phyloP scores from a whole-genome alignment of 1,284 basidiomycete species.

The Trichosporon inkin region DNA sequence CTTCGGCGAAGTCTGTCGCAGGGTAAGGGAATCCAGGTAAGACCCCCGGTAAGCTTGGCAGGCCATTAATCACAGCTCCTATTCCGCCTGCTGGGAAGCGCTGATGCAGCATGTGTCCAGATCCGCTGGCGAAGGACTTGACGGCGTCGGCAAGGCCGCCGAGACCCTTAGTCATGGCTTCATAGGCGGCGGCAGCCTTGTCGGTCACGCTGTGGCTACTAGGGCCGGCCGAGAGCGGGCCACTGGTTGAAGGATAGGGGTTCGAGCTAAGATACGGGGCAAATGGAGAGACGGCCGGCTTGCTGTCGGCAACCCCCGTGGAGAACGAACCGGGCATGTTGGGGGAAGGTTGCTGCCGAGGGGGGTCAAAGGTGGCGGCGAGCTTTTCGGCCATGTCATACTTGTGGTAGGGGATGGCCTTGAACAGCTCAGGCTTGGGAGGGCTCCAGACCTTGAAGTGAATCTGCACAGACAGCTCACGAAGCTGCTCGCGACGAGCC shows the following conservation, averaged over 20 bases:
- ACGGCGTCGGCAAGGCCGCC: background rate
- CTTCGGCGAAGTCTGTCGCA: background rate
- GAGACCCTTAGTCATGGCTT: background rate
- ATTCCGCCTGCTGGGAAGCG: background rate
- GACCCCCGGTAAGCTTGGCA: background rate
- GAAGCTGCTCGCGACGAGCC: constrained; percentile 3
- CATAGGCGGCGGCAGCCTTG: background rate
- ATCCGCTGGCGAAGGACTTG: background rate
- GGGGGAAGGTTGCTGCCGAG: too few species aligned
- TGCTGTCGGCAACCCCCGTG: too few species aligned
- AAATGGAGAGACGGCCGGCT: too few species aligned
- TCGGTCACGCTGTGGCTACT: background rate
- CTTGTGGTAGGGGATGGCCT: background rate
- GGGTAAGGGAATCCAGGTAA: background rate
- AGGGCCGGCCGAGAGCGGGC: too few species aligned
- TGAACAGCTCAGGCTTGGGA: background rate
- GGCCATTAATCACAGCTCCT: background rate
- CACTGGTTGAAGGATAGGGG: too few species aligned
- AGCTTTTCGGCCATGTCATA: background rate
- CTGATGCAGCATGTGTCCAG: background rate
- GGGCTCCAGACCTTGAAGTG: background rate
- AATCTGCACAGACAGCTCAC: background rate
- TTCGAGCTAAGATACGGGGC: too few species aligned
- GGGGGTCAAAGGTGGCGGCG: background rate
- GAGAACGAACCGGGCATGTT: too few species aligned